These are phyloP conservation scores for Lithospermum erythrorhizon DNA, from an alignment of 257 asterid genomes.

Conservation along the genomic window DNA sequence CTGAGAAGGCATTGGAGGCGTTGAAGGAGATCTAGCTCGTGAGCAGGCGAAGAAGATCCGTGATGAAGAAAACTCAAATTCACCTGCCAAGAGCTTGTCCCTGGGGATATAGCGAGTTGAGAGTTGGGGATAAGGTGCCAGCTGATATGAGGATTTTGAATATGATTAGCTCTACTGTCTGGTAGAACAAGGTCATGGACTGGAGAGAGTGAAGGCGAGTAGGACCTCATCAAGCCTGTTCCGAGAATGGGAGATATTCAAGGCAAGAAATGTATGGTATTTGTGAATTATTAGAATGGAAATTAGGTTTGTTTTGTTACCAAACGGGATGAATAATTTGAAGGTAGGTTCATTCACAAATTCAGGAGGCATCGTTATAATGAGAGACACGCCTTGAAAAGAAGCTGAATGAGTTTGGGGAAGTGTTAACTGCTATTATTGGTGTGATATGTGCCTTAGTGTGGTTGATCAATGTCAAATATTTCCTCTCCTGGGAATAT, in stretches of 20 bases:
- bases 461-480: slow-evolving; percentile 90
- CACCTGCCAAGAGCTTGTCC: slow-evolving; percentile 94
- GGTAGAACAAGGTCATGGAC: slow-evolving; percentile 87
- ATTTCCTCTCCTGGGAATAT: slow-evolving; percentile 87
- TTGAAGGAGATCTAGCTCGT: slow-evolving; percentile 94
- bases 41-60: slow-evolving; percentile 81
- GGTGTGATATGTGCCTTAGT: slow-evolving; percentile 79
- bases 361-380: slow-evolving; percentile 82
- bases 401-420: slow-evolving; percentile 97
- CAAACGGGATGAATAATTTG: slow-evolving; percentile 90
- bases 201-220: slow-evolving; percentile 92
- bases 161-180: slow-evolving; percentile 90
- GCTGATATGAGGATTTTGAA: slow-evolving; percentile 94
- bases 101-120: slow-evolving; percentile 94
- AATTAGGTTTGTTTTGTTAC: slow-evolving; percentile 78
- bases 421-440: slow-evolving; percentile 70
- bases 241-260: slow-evolving; percentile 90
- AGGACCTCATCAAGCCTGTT: slow-evolving; percentile 78
- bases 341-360: slow-evolving; percentile 90
- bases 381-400: slow-evolving; percentile 94
- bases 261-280: slow-evolving; percentile 94
- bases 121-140: slow-evolving; percentile 94
- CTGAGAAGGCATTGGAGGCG: slow-evolving; percentile 96
- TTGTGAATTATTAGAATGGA: slow-evolving; percentile 95
- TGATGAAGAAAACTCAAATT: slow-evolving; percentile 49